Evolutionary conservation across 371 early-diverging fungal species (phyloP).

Genomic region (Saksenaea oblongispora): DNA sequence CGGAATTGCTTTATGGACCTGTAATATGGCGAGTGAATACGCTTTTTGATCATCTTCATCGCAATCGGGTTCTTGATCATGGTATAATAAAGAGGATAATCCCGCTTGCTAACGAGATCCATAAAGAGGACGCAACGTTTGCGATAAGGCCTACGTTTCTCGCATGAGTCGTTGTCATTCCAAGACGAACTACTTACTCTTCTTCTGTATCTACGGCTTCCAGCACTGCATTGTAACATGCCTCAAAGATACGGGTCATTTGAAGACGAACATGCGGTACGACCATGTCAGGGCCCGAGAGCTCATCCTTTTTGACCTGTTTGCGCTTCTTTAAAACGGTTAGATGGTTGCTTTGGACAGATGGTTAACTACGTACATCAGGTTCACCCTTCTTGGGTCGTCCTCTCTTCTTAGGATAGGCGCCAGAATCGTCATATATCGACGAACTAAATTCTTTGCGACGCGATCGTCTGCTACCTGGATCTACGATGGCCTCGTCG

Average conservation of each 20-base stretch:
- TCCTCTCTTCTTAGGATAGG: conserved; percentile 24
- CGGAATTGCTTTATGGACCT: conserved; percentile 52
- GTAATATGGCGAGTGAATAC: conserved; percentile 59
- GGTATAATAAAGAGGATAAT: conserved; percentile 85
- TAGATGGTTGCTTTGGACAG: neutral
- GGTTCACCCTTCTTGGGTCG: conserved; percentile 26
- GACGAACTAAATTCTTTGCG: neutral
- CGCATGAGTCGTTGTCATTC: too few relatives aligned
- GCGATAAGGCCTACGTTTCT: conserved; percentile 39
- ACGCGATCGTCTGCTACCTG: neutral
- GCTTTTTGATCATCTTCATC: conserved; percentile 68
- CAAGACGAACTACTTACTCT: conserved; percentile 14
- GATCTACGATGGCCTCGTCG: conserved; percentile 17
- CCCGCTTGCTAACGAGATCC: conserved; percentile 72
- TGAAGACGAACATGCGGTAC: conserved; percentile 45
- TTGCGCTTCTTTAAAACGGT: conserved; percentile 14
- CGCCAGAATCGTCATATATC: neutral
- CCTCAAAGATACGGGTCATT: conserved; percentile 49
- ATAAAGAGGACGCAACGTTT: conserved; percentile 69
- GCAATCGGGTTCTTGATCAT: conserved; percentile 86
- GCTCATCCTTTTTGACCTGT: conserved; percentile 18
- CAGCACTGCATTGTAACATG: conserved; percentile 58
- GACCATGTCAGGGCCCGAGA: conserved; percentile 31
- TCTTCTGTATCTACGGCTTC: conserved; percentile 54
- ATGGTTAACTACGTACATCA: conserved; percentile 8